Percentiles rank a stretch among this genome's conserved stretches.
Conservation (phyloP, 768 basidiomycete species). For the Phanerochaete sordida region DNA sequence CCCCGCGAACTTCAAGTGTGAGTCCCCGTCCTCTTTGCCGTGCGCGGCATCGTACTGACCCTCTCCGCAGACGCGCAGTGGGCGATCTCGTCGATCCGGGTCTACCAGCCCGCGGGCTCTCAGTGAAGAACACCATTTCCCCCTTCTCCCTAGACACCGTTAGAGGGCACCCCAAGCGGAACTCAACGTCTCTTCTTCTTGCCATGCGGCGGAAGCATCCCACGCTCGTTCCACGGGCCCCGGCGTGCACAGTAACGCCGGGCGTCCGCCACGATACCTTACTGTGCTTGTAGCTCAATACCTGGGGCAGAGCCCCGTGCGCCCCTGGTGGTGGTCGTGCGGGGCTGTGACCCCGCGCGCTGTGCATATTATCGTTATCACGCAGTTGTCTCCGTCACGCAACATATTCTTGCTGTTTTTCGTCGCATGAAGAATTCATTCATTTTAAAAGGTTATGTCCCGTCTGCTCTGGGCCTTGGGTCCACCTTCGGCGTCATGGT, state of each 20-base stretch:
- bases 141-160: not conserved
- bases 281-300: conserved; percentile 1
- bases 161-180: not conserved
- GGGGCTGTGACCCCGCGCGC: conserved; percentile 2
- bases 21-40: not conserved
- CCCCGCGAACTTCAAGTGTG: conserved; percentile 50
- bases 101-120: conserved; percentile 34
- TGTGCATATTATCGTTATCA: not conserved
- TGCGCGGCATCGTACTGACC: conserved; percentile 3
- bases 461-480: no score
- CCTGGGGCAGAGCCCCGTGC: conserved; percentile 3
- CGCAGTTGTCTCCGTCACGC: not conserved
- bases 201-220: no score
- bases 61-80: conserved; percentile 45
- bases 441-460: no score
- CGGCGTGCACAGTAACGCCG: not conserved
- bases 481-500: no score
- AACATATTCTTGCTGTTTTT: not conserved
- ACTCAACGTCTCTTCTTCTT: not conserved
- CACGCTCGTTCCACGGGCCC: not conserved
- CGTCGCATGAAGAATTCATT: not conserved
- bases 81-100: conserved; percentile 54
- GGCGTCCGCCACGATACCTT: not conserved
- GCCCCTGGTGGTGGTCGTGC: conserved; percentile 1
- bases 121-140: not conserved